Conservation (phyloP, 495 filamentous ascomycete species). For the Daldinia concentrica region DNA sequence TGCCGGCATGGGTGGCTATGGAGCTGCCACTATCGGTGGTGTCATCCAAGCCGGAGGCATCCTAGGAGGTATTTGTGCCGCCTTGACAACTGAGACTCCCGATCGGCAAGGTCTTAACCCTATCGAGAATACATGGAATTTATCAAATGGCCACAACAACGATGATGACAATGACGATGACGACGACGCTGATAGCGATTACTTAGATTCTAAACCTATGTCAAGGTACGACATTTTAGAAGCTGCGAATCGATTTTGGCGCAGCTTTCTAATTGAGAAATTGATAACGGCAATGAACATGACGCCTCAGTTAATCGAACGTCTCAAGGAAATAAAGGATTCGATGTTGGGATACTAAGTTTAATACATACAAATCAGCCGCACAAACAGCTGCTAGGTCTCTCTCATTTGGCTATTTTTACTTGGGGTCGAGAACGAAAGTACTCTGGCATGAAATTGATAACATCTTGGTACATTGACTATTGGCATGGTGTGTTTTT, state of each 20-base stretch:
- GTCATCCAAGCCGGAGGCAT: constrained; percentile 25
- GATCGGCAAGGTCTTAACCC: not conserved
- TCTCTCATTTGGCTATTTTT: not conserved
- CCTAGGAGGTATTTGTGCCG: not conserved
- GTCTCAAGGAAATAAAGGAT: not conserved
- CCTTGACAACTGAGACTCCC: too few species aligned
- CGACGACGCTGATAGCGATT: not conserved
- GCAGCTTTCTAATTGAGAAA: not conserved
- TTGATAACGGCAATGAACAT: not conserved
- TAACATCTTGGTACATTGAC: not conserved
- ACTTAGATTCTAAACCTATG: not conserved
- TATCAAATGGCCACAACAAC: not conserved
- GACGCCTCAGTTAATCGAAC: not conserved
- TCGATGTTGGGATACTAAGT: not conserved
- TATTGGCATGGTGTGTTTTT: not conserved
- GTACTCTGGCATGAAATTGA: not conserved
- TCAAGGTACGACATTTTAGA: not conserved
- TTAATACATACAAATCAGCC: not conserved
- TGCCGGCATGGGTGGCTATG: constrained; percentile 41
- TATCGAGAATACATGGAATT: not conserved
- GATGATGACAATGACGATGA: not conserved
- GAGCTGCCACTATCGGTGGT: constrained; percentile 33
- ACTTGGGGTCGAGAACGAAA: not conserved
- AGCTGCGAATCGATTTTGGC: not conserved
- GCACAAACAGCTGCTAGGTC: not conserved